Percentiles rank a stretch among this genome's conserved stretches.
These are phyloP conservation scores for Neofusicoccum laricinum DNA, from an alignment of 2,329 filamentous ascomycete genomes.

Conservation along the genomic window DNA sequence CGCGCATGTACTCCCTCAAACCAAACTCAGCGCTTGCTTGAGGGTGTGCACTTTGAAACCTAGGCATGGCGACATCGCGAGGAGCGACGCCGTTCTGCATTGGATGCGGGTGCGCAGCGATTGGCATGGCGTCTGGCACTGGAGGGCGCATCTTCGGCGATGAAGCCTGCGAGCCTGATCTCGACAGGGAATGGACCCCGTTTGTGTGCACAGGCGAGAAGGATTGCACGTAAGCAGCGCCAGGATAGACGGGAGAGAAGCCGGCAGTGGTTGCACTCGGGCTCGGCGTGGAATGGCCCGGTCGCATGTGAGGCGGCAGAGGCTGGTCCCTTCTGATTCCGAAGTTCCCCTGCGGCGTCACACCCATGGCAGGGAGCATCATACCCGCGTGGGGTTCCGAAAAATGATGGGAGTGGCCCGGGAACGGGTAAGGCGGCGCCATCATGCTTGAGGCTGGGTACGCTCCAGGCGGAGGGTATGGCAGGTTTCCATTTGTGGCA, in stretches of 20 bases:
- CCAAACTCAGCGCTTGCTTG: neutral
- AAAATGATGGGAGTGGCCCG: conserved; percentile 33
- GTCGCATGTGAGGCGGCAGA: conserved; percentile 16
- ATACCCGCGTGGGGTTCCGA: conserved; percentile 32
- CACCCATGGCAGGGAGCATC: conserved; percentile 29
- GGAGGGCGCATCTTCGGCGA: conserved; percentile 21
- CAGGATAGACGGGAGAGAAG: conserved; percentile 18
- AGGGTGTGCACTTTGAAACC: neutral
- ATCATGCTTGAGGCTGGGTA: conserved; percentile 29
- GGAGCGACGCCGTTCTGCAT: conserved; percentile 15
- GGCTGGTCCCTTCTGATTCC: conserved; percentile 26
- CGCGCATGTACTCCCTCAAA: conserved; percentile 27
- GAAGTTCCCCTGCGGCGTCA: conserved; percentile 28
- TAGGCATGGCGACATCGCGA: neutral
- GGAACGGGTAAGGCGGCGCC: conserved; percentile 27
- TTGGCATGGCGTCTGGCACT: neutral
- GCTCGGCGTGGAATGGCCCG: conserved; percentile 5
- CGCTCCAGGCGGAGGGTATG: conserved; percentile 25
- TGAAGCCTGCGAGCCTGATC: conserved; percentile 34
- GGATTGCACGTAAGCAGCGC: conserved; percentile 19
- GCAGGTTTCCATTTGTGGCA: conserved; percentile 20
- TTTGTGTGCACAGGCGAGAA: conserved; percentile 23
- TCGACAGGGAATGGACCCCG: conserved; percentile 20
- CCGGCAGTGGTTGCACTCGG: conserved; percentile 15
- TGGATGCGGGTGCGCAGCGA: neutral